Conservation (phyloP, 164 flowering plant genomes). For the Stephania cephalantha region DNA sequence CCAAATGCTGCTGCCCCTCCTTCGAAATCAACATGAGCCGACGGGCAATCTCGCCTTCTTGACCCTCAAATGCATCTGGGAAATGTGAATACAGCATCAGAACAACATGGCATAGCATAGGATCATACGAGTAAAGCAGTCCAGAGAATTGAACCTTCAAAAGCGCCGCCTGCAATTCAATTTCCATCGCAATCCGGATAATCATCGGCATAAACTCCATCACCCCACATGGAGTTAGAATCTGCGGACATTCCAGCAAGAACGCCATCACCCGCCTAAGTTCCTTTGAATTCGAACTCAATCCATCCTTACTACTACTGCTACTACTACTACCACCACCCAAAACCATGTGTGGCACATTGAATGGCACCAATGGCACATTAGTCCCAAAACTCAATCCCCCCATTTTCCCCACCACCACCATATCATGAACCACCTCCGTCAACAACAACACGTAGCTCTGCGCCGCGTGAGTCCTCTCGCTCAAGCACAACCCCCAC, state of each 20-base stretch:
- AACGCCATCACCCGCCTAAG: constrained; percentile 72
- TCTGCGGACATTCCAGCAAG: constrained; percentile 65
- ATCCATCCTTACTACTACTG: constrained; percentile 20
- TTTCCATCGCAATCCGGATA: constrained; percentile 45
- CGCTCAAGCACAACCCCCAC: constrained; percentile 79
- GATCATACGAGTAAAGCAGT: constrained; percentile 76
- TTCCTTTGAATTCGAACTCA: constrained; percentile 52
- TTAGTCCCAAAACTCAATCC: constrained; percentile 48
- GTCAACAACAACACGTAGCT: constrained; percentile 63
- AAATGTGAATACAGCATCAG: constrained; percentile 58
- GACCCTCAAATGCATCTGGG: constrained; percentile 71
- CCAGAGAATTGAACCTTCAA: constrained; percentile 95
- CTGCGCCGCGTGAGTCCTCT: constrained; percentile 87
- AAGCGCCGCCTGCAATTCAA: constrained; percentile 81
- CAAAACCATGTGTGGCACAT: constrained; percentile 43
- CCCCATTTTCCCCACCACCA: constrained; percentile 26
- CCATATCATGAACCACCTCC: constrained; percentile 38
- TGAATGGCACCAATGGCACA: constrained; percentile 74
- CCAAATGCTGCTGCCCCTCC: constrained; percentile 58
- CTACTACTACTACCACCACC: constrained; percentile 8
- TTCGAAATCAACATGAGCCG: constrained; percentile 57
- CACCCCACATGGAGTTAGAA: constrained; percentile 70
- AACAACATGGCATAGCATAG: constrained; percentile 72
- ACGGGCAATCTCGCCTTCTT: constrained; percentile 58
- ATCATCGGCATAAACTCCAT: constrained; percentile 67